phyloP scores from a whole-genome alignment of 176 grass and related monocot species.

The Avena atlantica region DNA sequence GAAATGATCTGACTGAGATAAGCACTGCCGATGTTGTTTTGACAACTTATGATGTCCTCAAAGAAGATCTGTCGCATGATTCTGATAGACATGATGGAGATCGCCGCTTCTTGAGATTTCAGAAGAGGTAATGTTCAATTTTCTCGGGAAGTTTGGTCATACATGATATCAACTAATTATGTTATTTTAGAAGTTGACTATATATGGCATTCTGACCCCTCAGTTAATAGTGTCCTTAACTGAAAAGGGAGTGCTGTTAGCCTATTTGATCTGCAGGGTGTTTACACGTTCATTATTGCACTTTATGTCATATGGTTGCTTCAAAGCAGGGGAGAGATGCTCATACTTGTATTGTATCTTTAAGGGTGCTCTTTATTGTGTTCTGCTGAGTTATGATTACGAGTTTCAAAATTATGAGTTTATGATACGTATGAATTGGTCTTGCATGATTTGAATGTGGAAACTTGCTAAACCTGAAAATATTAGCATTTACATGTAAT shows the following conservation, averaged over 20 bases:
- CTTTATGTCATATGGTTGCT: not conserved
- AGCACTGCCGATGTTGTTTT: constrained; percentile 82
- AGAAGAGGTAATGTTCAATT: constrained; percentile 76
- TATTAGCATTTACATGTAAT: constrained; percentile 1
- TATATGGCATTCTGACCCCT: not conserved
- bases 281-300: not conserved
- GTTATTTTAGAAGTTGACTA: constrained; percentile 6
- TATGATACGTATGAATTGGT: constrained; percentile 6
- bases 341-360: not conserved
- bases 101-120: constrained; percentile 83
- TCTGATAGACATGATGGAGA: constrained; percentile 89
- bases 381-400: not conserved
- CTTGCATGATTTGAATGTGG: constrained; percentile 11
- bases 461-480: constrained; percentile 9
- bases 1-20: constrained; percentile 67
- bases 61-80: constrained; percentile 99
- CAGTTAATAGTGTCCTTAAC: not conserved
- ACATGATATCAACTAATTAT: constrained; percentile 24
- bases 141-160: constrained; percentile 6
- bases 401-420: constrained; percentile 15
- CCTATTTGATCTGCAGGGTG: not conserved
- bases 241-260: constrained; percentile 1
- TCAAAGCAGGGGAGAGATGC: not conserved
- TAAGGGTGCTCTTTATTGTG: not conserved
- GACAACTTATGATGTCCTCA: constrained; percentile 96